These are phyloP conservation scores for Claviceps purpurea DNA, from an alignment of 2,329 filamentous ascomycete genomes.

Conservation along the genomic window DNA sequence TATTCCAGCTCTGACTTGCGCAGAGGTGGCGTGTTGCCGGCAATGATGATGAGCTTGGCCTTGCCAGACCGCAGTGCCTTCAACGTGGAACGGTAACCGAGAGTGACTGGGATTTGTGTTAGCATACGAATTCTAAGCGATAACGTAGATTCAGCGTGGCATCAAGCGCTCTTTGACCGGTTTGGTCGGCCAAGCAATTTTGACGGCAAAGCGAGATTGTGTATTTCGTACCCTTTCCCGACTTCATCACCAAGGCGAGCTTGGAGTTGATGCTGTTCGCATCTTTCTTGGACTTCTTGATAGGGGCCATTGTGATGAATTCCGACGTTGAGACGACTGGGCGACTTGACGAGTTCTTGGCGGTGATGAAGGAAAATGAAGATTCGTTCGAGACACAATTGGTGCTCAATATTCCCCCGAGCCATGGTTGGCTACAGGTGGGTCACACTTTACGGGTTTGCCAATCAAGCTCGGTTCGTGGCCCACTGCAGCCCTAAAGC, in stretches of 20 bases:
- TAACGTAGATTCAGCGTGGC: neutral
- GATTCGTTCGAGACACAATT: too few relatives aligned
- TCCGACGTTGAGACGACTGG: slow-evolving; percentile 15
- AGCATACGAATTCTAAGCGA: neutral
- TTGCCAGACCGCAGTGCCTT: slow-evolving; percentile 90
- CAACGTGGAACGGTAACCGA: slow-evolving; percentile 37
- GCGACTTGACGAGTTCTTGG: slow-evolving; percentile 15
- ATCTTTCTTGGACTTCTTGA: slow-evolving; percentile 79
- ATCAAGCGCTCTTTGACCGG: neutral
- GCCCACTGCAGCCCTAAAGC: slow-evolving; percentile 24
- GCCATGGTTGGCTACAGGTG: neutral
- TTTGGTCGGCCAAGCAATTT: neutral
- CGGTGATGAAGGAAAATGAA: slow-evolving; percentile 11
- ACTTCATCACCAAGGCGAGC: slow-evolving; percentile 51
- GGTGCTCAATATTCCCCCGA: neutral
- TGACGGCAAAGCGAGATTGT: neutral
- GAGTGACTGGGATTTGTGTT: slow-evolving; percentile 19
- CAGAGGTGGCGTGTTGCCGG: slow-evolving; percentile 90
- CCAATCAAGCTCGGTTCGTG: neutral
- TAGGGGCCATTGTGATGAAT: slow-evolving; percentile 46
- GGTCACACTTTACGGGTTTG: neutral
- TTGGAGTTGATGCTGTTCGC: slow-evolving; percentile 55
- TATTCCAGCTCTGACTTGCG: slow-evolving; percentile 97
- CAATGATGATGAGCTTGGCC: slow-evolving; percentile 94
- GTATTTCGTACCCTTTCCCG: slow-evolving; percentile 56